Base-by-base conservation (phyloP, 2,329 filamentous ascomycete species). In the Monilinia fructigena region DNA sequence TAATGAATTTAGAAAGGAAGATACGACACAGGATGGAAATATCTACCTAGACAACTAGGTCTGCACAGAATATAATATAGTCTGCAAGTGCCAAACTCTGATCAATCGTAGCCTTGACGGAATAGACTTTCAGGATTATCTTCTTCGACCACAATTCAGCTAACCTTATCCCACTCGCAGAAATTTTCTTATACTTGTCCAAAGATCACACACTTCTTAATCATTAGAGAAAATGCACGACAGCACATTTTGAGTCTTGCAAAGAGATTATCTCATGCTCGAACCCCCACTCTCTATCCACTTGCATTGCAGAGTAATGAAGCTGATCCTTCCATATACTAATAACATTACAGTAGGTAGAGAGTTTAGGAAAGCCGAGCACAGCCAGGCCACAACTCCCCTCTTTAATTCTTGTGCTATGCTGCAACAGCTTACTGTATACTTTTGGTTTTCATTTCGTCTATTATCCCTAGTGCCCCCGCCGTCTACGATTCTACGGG, bases 171-270 rank as follows among this genome's bases (percentile, higher is more conserved):
- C n/a, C 26, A 35, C n/a, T 45, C 38, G 18, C 55, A 47, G 23
- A 59, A 40, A 47, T 47, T 47, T 48, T 35, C 56, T 47, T 45
- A 14, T 18, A 45, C 40, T 58, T 45, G 4, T 26, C 11, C n/a
- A 31, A 47, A 45, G 18, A 45, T 23, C 40, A 45, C 55, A 56
- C 40, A 45, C 55, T 42, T 40, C n/a, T 31, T 5, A 12, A 59
- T 45, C 26, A 38, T n/a, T 4, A n/a, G 11, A 55, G 20, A 23
- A 16, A 35, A 16, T 45, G 14, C 38, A 56, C 16, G 56, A 48
- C 56, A 48, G 28, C 42, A 60, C 42, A 60, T 60, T 26, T 23
- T 60, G 42, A 60, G 56, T 60, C 56, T 60, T 48, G 16, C 42
- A 23, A 48, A 18, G 56, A 60, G 56, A 60, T 60, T 60, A 60